phyloP scores from a whole-genome alignment of 257 asterid species.

The Prunella vulgaris region DNA sequence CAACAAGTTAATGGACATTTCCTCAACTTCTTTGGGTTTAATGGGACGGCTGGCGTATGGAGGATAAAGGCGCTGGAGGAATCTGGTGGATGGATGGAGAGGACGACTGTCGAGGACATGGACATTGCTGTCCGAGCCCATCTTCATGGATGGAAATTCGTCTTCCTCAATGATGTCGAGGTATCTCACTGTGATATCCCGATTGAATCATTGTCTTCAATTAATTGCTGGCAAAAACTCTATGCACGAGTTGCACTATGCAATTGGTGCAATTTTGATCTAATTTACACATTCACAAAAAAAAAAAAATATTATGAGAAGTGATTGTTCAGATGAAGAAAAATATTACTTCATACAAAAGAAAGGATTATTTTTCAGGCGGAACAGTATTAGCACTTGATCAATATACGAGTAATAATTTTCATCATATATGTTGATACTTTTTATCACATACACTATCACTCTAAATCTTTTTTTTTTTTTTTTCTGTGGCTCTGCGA shows the following conservation, averaged over 20 bases:
- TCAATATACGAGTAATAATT: not conserved
- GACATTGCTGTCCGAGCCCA: constrained; percentile 98
- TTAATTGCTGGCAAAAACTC: not conserved
- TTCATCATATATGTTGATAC: too few species aligned
- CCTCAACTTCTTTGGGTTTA: constrained; percentile 88
- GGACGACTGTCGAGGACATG: constrained; percentile 98
- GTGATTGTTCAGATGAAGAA: not conserved
- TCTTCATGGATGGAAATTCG: constrained; percentile 94
- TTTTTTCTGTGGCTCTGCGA: too few species aligned
- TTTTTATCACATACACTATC: not conserved
- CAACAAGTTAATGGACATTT: constrained; percentile 91
- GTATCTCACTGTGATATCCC: constrained; percentile 36
- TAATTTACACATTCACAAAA: too few species aligned
- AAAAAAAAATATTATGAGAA: too few species aligned
- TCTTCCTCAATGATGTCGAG: constrained; percentile 91
- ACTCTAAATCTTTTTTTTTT: not conserved
- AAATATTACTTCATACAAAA: too few species aligned
- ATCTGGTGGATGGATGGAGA: constrained; percentile 96
- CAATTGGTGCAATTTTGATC: not conserved
- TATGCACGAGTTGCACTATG: not conserved
- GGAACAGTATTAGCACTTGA: too few species aligned
- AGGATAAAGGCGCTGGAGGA: constrained; percentile 92
- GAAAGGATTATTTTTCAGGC: not conserved
- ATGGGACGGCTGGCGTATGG: constrained; percentile 99
- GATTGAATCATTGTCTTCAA: not conserved